phyloP scores from a whole-genome alignment of 257 asterid genomes.

The Ehretia macrophylla region DNA sequence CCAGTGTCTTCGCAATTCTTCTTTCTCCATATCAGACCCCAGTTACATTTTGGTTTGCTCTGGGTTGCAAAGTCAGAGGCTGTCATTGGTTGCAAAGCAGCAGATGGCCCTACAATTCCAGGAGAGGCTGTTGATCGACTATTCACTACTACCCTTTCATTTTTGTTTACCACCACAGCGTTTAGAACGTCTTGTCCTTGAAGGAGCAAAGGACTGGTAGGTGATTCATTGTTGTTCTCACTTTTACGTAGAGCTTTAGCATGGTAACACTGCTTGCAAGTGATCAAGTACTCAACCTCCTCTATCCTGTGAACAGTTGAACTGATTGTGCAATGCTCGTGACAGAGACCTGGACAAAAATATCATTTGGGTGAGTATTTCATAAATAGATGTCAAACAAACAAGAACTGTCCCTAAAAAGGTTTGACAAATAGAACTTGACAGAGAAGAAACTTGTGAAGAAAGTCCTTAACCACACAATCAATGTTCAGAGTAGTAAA shows the following conservation, averaged over 20 bases:
- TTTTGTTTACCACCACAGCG: slow-evolving; percentile 25
- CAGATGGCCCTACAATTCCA: slow-evolving; percentile 25
- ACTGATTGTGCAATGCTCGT: slow-evolving; percentile 50
- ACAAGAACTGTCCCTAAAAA: slow-evolving; percentile 2
- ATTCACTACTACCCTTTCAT: slow-evolving; percentile 19
- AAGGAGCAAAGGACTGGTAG: slow-evolving; percentile 56
- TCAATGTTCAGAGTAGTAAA: not conserved
- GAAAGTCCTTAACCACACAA: slow-evolving; percentile 3
- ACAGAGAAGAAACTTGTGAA: not conserved
- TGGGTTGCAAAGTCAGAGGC: slow-evolving; percentile 31
- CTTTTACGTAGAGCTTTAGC: slow-evolving; percentile 27
- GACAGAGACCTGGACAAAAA: slow-evolving; percentile 59
- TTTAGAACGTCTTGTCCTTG: slow-evolving; percentile 35
- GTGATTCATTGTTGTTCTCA: slow-evolving; percentile 36
- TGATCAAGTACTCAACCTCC: slow-evolving; percentile 32
- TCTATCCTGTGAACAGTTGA: slow-evolving; percentile 32
- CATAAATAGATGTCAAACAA: slow-evolving; percentile 1
- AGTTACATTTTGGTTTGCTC: slow-evolving; percentile 31
- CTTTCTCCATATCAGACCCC: slow-evolving; percentile 81
- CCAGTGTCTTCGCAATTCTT: slow-evolving; percentile 38
- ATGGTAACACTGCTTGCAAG: slow-evolving; percentile 59
- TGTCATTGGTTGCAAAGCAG: slow-evolving; percentile 32
- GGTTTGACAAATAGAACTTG: slow-evolving; percentile 2
- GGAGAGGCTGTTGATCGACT: slow-evolving; percentile 33
- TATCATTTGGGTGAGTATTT: slow-evolving; percentile 10